A percentile compares a stretch with the other conserved stretches of the same genome.
Evolutionary conservation across 1,139 yeast species (phyloP).

Genomic region (Suhomyces atakaporum): DNA sequence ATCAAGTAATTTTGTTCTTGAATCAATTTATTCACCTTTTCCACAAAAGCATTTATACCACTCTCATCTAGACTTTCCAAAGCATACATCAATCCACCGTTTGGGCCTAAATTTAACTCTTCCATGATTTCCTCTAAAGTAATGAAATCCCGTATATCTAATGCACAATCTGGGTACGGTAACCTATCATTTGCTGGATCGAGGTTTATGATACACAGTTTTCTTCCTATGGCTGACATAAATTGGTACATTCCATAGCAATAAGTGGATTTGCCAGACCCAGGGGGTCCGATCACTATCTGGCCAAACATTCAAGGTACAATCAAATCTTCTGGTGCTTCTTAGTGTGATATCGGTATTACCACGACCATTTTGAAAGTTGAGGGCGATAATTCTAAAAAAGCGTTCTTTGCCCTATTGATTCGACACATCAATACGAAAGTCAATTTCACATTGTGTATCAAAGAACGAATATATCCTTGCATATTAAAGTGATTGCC

Average conservation of each 20-base stretch:
- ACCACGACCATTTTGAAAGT: constrained; percentile 1
- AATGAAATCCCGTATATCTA: constrained; percentile 86
- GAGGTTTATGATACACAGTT: constrained; percentile 75
- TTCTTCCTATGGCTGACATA: constrained; percentile 89
- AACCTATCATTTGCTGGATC: constrained; percentile 93
- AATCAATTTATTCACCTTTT: constrained; percentile 55
- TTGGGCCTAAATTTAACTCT: constrained; percentile 81
- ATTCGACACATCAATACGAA: background rate
- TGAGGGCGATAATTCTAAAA: constrained; percentile 1
- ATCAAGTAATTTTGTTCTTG: constrained; percentile 69
- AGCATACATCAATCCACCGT: constrained; percentile 92
- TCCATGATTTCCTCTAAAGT: constrained; percentile 90
- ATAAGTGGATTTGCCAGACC: constrained; percentile 94
- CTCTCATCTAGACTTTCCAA: constrained; percentile 59
- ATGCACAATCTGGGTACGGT: constrained; percentile 72
- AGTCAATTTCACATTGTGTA: background rate
- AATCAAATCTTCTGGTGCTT: no score
- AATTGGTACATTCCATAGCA: constrained; percentile 92
- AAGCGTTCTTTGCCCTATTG: background rate
- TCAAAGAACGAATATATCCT: no score
- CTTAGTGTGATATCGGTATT: no score
- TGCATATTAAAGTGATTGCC: no score
- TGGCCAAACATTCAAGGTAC: constrained; percentile 83
- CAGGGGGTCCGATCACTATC: constrained; percentile 96
- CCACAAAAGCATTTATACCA: constrained; percentile 58